phyloP scores from a whole-genome alignment of 2,329 filamentous ascomycete species.

The Fusarium guadeloupense region DNA sequence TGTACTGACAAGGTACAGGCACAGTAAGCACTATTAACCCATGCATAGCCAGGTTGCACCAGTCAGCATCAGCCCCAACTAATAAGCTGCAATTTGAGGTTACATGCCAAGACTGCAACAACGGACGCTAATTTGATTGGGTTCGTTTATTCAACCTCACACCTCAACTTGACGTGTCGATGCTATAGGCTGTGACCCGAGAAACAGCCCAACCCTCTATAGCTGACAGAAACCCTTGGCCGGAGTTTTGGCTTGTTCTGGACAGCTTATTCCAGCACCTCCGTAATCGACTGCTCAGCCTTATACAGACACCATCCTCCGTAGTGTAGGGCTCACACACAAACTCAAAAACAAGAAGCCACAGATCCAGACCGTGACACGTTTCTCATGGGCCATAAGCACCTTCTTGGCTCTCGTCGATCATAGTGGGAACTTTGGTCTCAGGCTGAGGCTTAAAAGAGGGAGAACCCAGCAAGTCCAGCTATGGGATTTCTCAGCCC shows the following conservation, averaged over 20 bases:
- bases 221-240: slow-evolving; percentile 7
- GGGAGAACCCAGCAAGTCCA: neutral
- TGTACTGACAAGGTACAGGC: too few relatives aligned
- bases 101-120: slow-evolving; percentile 18
- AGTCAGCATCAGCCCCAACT: slow-evolving; percentile 33
- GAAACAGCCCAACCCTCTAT: neutral
- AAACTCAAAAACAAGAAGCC: neutral
- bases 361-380: slow-evolving; percentile 5
- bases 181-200: neutral
- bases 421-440: neutral
- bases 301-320: slow-evolving; percentile 10
- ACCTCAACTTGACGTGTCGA: neutral
- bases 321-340: neutral
- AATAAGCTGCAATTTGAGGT: slow-evolving; percentile 27
- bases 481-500: neutral
- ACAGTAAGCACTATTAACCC: too few relatives aligned
- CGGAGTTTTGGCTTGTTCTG: slow-evolving; percentile 14
- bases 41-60: neutral
- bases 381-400: slow-evolving; percentile 24
- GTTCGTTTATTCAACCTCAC: slow-evolving; percentile 8
- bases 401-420: neutral
- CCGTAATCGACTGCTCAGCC: slow-evolving; percentile 16
- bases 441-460: neutral
- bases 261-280: neutral
- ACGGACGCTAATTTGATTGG: slow-evolving; percentile 16